Evolutionary conservation across 192 early-diverging fungal species (phyloP), one percentile per base, ranked within the genome.

Genomic region (Coemansia sp.): DNA sequence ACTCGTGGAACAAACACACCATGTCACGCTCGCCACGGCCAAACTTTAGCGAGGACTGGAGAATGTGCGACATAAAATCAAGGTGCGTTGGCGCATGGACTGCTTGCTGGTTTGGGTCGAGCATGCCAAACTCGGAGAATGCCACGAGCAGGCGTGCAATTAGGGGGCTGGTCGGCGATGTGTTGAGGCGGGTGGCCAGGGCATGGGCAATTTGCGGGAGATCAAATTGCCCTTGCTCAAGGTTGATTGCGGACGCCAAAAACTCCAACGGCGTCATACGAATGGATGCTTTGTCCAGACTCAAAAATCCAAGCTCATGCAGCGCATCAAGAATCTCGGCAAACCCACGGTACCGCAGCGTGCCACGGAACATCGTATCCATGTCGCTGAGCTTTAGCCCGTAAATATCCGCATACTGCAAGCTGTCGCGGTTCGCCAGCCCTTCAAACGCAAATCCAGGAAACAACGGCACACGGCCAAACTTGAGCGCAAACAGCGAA

Each of bases 331-430:
- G 91, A 39, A 98, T 76, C 62, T 94, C 93, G 3, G 90, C 86
- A 73, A 91, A 98, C 0, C 96, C 96, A 76, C 88, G 83, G 76
- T 92, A 99, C 61, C 97, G 79, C 32, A 99, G 77, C 0, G 97
- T 98, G 29, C 97, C 97, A 56, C 97, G 84, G 79, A 98, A 93
- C 90, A 99, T 95, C 45, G 92, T 93, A 43, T 91, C 85, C 73
- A 95, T 79, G 9, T 86, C 71, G 11, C 86, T 79, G 9, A 88
- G 84, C 10, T 89, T 84, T 48, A 99, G 76, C 1, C 90, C 88
- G 71, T 99, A 99, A 2, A 87, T 86, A 22, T 92, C 86, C 19
- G 86, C 87, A 71, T 99, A 99, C 54, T 86, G 84, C 58, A 96
- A 69, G 14, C 94, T 94, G 76, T 99, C 92, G 27, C 97, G 86